A percentile compares a stretch with the other conserved stretches of the same genome.
Conservation (phyloP, 2,329 filamentous ascomycete genomes). For the Cordyceps cateniannulata region DNA sequence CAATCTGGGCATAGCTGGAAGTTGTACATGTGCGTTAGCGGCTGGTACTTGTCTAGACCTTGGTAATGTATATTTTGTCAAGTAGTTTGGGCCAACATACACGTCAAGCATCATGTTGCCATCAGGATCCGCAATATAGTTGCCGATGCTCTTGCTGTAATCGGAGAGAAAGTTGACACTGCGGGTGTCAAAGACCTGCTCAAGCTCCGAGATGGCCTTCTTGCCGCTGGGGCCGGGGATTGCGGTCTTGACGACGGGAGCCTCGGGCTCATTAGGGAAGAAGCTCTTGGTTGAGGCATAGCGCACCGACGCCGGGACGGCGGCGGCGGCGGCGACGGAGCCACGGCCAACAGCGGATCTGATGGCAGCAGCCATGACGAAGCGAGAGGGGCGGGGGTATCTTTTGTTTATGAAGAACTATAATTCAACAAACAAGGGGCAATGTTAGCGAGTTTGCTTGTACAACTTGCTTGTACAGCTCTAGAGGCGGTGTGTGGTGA, state of each 20-base stretch:
- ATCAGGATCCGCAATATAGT: conserved; percentile 71
- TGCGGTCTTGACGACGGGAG: conserved; percentile 46
- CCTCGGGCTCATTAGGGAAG: conserved; percentile 44
- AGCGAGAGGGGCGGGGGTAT: background rate
- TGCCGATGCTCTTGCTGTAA: conserved; percentile 68
- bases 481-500: background rate
- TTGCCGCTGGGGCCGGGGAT: conserved; percentile 74
- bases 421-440: background rate
- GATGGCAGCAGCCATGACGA: conserved; percentile 10
- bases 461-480: too few species aligned
- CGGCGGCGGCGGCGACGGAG: conserved; percentile 4
- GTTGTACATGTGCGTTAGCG: background rate
- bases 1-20: conserved; percentile 76
- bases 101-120: conserved; percentile 69
- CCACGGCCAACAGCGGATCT: conserved; percentile 6
- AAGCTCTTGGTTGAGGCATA: conserved; percentile 33
- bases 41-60: background rate
- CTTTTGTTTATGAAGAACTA: background rate
- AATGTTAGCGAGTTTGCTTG: background rate
- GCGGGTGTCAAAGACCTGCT: conserved; percentile 77
- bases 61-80: too few species aligned
- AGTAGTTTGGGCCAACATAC: conserved; percentile 32
- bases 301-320: conserved; percentile 18
- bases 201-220: conserved; percentile 61
- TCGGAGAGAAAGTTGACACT: conserved; percentile 79